phyloP scores from a whole-genome alignment of 148 eudicot genomes.

The Vaccinium darrowii region DNA sequence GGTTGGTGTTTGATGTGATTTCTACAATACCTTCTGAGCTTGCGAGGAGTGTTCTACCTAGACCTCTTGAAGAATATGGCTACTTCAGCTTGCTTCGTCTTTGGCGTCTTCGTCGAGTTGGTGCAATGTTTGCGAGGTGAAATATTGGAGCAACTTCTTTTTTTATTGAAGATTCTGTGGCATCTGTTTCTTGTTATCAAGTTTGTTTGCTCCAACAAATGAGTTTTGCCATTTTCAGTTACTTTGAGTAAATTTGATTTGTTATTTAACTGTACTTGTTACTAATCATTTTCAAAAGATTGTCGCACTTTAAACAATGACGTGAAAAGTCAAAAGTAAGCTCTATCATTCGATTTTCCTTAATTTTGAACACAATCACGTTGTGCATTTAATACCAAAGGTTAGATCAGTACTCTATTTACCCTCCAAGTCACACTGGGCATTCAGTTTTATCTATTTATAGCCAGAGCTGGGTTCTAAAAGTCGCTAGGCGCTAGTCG shows the following conservation, averaged over 20 bases:
- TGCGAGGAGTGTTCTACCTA: constrained; percentile 41
- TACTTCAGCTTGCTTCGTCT: constrained; percentile 74
- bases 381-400: no score
- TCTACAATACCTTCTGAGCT: constrained; percentile 73
- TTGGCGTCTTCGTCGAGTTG: constrained; percentile 88
- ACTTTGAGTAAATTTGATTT: not conserved
- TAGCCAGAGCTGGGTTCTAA: not conserved
- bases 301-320: no score
- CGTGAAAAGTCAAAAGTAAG: no score
- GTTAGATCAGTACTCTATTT: no score
- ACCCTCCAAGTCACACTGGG: no score
- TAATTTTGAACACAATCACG: no score
- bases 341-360: no score
- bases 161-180: not conserved
- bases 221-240: not conserved
- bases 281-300: not conserved
- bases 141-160: not conserved
- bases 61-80: constrained; percentile 43
- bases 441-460: no score
- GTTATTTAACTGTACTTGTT: not conserved
- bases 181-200: not conserved
- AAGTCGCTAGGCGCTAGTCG: not conserved
- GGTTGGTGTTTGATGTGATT: constrained; percentile 63
- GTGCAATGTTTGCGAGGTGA: constrained; percentile 76
- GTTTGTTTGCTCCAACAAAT: not conserved